Evolutionary conservation across 2,329 filamentous ascomycete genomes (phyloP).

Genomic region (Herpotrichia juniperi): DNA sequence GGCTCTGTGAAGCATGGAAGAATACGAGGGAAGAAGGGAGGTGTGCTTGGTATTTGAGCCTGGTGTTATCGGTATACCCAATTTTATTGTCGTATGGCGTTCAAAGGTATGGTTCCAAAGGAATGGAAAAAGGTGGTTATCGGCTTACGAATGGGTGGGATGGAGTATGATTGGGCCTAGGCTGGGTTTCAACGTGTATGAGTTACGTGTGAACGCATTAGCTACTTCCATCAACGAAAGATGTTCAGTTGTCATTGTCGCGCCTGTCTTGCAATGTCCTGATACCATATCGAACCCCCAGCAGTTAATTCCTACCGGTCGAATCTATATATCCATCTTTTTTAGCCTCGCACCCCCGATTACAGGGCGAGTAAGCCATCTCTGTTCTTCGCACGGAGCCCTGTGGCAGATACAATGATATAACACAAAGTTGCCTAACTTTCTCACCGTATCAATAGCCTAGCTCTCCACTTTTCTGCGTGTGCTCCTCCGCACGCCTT

Average conservation of each 20-base stretch:
- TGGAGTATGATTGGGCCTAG: neutral
- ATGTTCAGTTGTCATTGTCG: neutral
- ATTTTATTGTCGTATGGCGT: neutral
- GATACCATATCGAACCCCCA: no score
- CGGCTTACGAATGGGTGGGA: neutral
- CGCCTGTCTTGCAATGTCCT: neutral
- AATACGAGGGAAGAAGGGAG: conserved; percentile 50
- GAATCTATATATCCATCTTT: no score
- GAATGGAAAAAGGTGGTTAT: neutral
- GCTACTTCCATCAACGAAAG: neutral
- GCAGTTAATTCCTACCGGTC: no score
- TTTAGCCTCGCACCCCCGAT: no score
- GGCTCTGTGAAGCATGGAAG: conserved; percentile 72
- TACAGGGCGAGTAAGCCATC: no score
- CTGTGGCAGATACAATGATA: no score
- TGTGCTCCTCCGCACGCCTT: conserved; percentile 33
- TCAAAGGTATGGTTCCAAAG: neutral
- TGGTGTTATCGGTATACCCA: conserved; percentile 4
- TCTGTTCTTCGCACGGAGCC: no score
- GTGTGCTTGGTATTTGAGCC: conserved; percentile 12
- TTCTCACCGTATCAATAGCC: no score
- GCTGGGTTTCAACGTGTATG: no score
- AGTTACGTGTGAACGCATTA: no score
- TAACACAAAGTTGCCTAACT: no score
- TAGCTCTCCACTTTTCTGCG: conserved; percentile 19